Percentiles rank a stretch among this genome's conserved stretches.
phyloP scores from a whole-genome alignment of 169 alveolate genomes.

The Plasmodium knowlesi region DNA sequence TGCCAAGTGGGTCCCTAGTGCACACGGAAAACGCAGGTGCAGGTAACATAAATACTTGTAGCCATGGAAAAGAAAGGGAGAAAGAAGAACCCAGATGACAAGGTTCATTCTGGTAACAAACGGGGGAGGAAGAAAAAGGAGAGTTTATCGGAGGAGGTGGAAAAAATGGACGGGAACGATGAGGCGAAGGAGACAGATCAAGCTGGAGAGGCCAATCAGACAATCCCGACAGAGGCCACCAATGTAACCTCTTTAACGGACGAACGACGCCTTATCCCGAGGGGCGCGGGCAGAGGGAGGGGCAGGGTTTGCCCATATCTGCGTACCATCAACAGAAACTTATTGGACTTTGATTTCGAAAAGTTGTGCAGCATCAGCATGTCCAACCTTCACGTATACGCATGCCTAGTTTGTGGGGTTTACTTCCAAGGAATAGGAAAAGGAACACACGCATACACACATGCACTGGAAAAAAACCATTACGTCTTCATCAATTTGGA shows the following conservation, averaged over 20 bases:
- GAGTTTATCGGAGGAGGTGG: background rate
- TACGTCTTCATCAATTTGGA: constrained; percentile 95
- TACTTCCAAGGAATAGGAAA: constrained; percentile 97
- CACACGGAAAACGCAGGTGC: background rate
- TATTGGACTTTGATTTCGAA: constrained; percentile 98
- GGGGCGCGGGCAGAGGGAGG: constrained; percentile 11
- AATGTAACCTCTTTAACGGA: background rate
- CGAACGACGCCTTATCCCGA: background rate
- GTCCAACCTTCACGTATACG: constrained; percentile 95
- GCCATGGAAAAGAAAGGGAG: background rate
- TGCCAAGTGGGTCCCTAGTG: background rate
- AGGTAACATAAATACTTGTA: background rate
- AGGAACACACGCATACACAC: constrained; percentile 96
- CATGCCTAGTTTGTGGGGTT: constrained; percentile 97
- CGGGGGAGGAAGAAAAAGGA: background rate
- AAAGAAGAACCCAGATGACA: background rate
- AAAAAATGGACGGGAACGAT: too few relatives aligned
- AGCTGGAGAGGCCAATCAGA: background rate
- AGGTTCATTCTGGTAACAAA: background rate
- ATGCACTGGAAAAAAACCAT: constrained; percentile 95
- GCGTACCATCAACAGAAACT: constrained; percentile 94
- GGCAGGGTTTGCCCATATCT: constrained; percentile 94
- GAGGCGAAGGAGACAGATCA: background rate
- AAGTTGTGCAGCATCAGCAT: constrained; percentile 97
- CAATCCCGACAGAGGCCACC: background rate